These are phyloP conservation scores for Phytophthora citricola DNA, from an alignment of 352 stramenopile genomes.

Conservation along the genomic window DNA sequence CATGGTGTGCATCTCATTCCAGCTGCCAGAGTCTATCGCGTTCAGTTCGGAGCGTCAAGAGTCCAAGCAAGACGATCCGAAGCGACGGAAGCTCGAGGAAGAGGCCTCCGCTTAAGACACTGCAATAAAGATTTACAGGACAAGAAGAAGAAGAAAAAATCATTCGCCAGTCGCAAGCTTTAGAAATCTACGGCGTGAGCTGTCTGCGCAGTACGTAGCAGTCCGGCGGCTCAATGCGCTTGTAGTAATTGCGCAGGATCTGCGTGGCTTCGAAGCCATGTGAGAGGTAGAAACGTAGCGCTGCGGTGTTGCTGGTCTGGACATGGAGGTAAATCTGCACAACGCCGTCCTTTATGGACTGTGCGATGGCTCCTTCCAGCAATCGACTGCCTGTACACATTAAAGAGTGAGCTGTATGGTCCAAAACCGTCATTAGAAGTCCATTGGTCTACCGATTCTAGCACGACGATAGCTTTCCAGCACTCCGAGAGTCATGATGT, in stretches of 20 bases:
- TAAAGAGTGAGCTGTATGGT: no score
- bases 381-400: conserved; percentile 44
- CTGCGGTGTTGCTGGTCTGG: conserved; percentile 92
- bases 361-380: conserved; percentile 47
- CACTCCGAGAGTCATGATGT: conserved; percentile 96
- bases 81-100: conserved; percentile 54
- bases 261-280: conserved; percentile 90
- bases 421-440: neutral
- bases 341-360: conserved; percentile 47
- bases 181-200: conserved; percentile 27
- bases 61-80: conserved; percentile 45
- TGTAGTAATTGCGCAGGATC: conserved; percentile 95
- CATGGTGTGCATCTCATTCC: conserved; percentile 98
- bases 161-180: conserved; percentile 11
- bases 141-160: conserved; percentile 4
- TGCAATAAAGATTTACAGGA: conserved; percentile 12
- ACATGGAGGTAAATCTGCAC: conserved; percentile 90
- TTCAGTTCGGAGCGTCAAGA: conserved; percentile 61
- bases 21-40: conserved; percentile 80
- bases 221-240: conserved; percentile 92
- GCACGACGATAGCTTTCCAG: conserved; percentile 88
- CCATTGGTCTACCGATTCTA: conserved; percentile 60
- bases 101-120: conserved; percentile 2
- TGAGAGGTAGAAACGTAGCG: conserved; percentile 91
- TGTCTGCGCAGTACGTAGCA: conserved; percentile 92